A percentile compares a stretch with the other conserved stretches of the same genome.
Conservation (phyloP, 805 yeast genomes). For the Cyberlindnera mycetangii region DNA sequence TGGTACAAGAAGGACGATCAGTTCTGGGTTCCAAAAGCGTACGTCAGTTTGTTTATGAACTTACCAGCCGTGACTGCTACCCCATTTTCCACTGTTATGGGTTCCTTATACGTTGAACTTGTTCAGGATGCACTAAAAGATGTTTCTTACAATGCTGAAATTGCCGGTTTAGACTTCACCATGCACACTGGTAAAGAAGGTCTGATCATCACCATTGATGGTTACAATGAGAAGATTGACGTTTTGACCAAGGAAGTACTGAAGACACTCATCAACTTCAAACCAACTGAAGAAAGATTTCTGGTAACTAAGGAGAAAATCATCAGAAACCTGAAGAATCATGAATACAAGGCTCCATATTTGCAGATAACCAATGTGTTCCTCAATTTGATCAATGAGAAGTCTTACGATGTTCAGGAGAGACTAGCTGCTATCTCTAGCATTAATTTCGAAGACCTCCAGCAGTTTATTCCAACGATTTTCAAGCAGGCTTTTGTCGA, state of each 20-base stretch:
- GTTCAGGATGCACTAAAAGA: slow-evolving; percentile 75
- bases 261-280: slow-evolving; percentile 47
- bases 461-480: slow-evolving; percentile 49
- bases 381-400: slow-evolving; percentile 66
- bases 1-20: slow-evolving; percentile 93
- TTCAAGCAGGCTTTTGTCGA: slow-evolving; percentile 63
- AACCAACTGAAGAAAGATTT: slow-evolving; percentile 56
- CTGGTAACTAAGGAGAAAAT: slow-evolving; percentile 62
- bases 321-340: slow-evolving; percentile 61
- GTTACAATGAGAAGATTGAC: slow-evolving; percentile 80
- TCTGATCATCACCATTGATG: slow-evolving; percentile 60
- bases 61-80: slow-evolving; percentile 60
- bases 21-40: slow-evolving; percentile 85
- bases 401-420: slow-evolving; percentile 62
- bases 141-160: slow-evolving; percentile 75
- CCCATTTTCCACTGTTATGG: slow-evolving; percentile 54
- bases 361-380: slow-evolving; percentile 66
- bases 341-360: slow-evolving; percentile 73
- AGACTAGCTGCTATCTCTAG: slow-evolving; percentile 47
- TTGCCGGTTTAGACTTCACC: slow-evolving; percentile 69
- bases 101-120: slow-evolving; percentile 65
- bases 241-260: slow-evolving; percentile 61
- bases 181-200: slow-evolving; percentile 68
- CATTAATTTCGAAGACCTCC: slow-evolving; percentile 49
- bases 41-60: slow-evolving; percentile 60